A percentile compares a stretch with the other conserved stretches of the same genome.
Conservation (phyloP, 768 basidiomycete genomes). For the Rhodocollybia butyracea region DNA sequence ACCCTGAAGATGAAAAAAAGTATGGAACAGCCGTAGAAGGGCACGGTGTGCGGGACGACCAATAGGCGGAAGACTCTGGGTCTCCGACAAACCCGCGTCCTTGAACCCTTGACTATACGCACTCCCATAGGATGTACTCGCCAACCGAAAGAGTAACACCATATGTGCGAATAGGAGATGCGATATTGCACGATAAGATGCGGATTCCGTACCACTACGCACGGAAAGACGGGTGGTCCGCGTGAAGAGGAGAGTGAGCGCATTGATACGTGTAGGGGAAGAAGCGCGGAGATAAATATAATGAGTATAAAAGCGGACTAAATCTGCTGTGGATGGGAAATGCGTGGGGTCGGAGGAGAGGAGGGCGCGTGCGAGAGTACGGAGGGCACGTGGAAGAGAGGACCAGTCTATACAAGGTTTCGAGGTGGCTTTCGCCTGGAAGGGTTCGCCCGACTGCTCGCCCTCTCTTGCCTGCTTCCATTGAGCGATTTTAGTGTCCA, state of each 20-base stretch:
- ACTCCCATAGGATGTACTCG: background rate
- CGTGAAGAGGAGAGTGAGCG: background rate
- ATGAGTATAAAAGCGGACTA: background rate
- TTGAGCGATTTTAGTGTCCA: too few relatives aligned
- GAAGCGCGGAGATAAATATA: background rate
- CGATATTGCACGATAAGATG: background rate
- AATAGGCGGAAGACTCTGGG: background rate
- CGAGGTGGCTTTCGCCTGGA: background rate
- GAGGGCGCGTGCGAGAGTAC: background rate
- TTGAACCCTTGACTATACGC: background rate
- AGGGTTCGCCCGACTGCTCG: background rate
- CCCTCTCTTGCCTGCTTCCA: too few relatives aligned
- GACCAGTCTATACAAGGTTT: conserved; percentile 21
- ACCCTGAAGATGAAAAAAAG: background rate
- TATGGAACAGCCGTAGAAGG: background rate
- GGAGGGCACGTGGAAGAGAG: background rate
- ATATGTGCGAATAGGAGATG: conserved; percentile 2
- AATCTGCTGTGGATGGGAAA: background rate
- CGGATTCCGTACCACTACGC: too few relatives aligned
- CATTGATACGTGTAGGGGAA: background rate
- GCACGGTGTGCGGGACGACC: background rate
- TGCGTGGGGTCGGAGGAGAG: background rate
- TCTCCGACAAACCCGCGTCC: background rate
- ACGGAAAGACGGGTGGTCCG: background rate
- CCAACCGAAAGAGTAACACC: background rate